A percentile compares a stretch with the other conserved stretches of the same genome.
phyloP scores from a whole-genome alignment of 78 protist species.

The Parvularia atlantis region DNA sequence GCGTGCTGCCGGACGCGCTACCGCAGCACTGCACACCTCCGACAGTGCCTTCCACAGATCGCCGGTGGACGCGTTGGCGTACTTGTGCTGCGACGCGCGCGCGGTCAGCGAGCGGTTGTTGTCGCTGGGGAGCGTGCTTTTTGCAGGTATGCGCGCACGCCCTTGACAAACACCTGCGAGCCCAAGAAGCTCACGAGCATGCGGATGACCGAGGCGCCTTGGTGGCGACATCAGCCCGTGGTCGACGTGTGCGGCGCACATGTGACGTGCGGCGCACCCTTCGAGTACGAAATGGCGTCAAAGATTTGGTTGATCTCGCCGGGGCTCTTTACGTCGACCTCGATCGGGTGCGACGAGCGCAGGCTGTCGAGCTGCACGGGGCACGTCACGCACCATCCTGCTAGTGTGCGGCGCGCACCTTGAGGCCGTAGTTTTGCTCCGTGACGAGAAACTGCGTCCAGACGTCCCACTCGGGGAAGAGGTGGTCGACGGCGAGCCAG shows the following conservation, averaged over 20 bases:
- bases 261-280: no score
- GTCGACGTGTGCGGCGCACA: no score
- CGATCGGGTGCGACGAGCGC: constrained; percentile 68
- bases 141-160: constrained; percentile 51
- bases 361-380: constrained; percentile 60
- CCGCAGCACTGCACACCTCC: no score
- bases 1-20: not conserved
- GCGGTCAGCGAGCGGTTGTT: no score
- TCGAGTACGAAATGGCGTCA: constrained; percentile 70
- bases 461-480: constrained; percentile 78
- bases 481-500: constrained; percentile 37
- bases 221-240: no score
- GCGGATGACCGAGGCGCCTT: constrained; percentile 63
- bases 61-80: constrained; percentile 49
- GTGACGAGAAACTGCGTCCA: constrained; percentile 42
- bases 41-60: constrained; percentile 77
- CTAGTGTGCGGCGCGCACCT: no score
- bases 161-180: constrained; percentile 63
- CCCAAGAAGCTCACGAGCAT: constrained; percentile 66
- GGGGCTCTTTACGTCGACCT: constrained; percentile 54
- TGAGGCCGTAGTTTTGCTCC: not conserved
- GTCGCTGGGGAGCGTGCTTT: no score
- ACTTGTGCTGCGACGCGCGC: constrained; percentile 6
- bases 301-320: constrained; percentile 75
- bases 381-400: no score